phyloP scores from a whole-genome alignment of 306 rosid species.

The Vigna hirtella region DNA sequence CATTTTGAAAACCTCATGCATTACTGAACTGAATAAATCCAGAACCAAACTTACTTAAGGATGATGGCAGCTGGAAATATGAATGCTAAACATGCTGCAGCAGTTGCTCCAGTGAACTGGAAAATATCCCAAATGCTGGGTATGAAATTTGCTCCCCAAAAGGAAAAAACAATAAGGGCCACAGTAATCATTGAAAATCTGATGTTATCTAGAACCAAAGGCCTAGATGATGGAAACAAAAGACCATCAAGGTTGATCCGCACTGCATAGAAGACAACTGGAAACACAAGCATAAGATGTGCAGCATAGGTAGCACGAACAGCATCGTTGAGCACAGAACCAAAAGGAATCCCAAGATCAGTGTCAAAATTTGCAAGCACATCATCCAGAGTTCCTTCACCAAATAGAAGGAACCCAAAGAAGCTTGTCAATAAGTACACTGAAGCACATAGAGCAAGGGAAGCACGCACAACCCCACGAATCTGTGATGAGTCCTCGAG shows the following conservation, averaged over 20 bases:
- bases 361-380: conserved; percentile 90
- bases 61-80: conserved; percentile 58
- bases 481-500: conserved; percentile 77
- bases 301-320: conserved; percentile 89
- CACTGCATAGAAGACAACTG: conserved; percentile 77
- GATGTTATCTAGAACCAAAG: conserved; percentile 64
- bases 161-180: conserved; percentile 45
- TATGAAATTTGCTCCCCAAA: conserved; percentile 62
- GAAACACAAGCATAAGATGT: conserved; percentile 92
- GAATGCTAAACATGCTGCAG: conserved; percentile 59
- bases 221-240: conserved; percentile 69
- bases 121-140: conserved; percentile 76
- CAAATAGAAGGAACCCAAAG: conserved; percentile 91
- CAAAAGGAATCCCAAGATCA: conserved; percentile 79
- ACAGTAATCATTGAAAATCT: conserved; percentile 70
- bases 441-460: conserved; percentile 77
- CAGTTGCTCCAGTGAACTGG: conserved; percentile 64
- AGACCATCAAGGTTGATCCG: conserved; percentile 84
- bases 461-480: conserved; percentile 65
- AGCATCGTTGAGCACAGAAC: conserved; percentile 72
- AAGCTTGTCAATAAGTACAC: conserved; percentile 84
- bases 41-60: conserved; percentile 47
- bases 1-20: background rate
- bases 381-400: conserved; percentile 82
- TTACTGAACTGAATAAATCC: conserved; percentile 7